Percentiles rank a stretch among this genome's conserved stretches.
phyloP scores from a whole-genome alignment of 116 monocot species.

The Iris pallida region DNA sequence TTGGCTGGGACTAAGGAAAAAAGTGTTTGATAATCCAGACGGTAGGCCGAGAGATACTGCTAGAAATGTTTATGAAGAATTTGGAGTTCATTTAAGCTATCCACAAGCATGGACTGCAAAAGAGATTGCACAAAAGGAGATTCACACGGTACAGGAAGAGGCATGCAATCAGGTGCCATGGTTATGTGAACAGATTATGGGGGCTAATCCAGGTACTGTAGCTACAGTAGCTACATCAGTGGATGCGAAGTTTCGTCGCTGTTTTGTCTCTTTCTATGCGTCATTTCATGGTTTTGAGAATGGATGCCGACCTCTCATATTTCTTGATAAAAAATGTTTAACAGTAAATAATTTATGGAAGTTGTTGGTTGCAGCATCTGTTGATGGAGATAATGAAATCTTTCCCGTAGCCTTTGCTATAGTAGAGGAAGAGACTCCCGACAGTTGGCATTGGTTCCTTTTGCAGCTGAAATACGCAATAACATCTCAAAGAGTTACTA shows the following conservation, averaged over 20 bases:
- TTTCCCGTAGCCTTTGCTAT: constrained; percentile 11
- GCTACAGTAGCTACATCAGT: constrained; percentile 19
- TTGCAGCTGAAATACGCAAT: constrained; percentile 12
- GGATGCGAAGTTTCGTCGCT: constrained; percentile 38
- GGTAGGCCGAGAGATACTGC: constrained; percentile 41
- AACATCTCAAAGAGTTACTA: constrained; percentile 2
- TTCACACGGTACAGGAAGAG: constrained; percentile 30
- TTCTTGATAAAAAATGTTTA: constrained; percentile 41
- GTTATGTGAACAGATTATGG: constrained; percentile 33
- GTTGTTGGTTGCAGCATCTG: constrained; percentile 12
- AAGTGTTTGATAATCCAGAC: constrained; percentile 28
- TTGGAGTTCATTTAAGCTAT: constrained; percentile 34
- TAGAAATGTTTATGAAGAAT: constrained; percentile 35
- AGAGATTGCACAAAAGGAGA: constrained; percentile 41
- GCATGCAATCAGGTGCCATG: constrained; percentile 37
- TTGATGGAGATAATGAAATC: constrained; percentile 16
- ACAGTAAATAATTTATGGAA: constrained; percentile 38
- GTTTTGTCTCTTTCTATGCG: constrained; percentile 47
- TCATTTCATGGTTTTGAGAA: constrained; percentile 42
- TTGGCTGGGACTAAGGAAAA: constrained; percentile 30
- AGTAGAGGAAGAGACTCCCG: constrained; percentile 12
- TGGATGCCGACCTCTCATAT: constrained; percentile 41
- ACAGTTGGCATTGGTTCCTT: constrained; percentile 14
- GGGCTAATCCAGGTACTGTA: constrained; percentile 45
- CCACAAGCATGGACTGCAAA: constrained; percentile 41